Evolutionary conservation across 1,139 yeast species (phyloP), one percentile per base, ranked within the genome.

Genomic region (Kurtzmaniella quercitrusa): DNA sequence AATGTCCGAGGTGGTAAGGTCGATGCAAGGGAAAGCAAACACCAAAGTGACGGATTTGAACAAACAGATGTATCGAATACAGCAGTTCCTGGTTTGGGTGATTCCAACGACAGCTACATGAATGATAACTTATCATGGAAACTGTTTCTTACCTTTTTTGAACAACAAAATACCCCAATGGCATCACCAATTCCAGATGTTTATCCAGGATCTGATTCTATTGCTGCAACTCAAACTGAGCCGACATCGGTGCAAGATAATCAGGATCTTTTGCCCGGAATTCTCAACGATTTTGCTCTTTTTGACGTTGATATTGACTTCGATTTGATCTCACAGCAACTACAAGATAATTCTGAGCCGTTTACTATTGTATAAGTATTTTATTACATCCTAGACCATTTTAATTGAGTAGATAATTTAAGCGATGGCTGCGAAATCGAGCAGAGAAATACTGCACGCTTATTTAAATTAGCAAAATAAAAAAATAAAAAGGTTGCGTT

Each of bases 1-100:
- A 59, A 63, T 43, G 48, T 63, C n/a, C 39, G 61, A 36, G 60
- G 57, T 5, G 5, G 18, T 3, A 14, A 14, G 8, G 8, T 14
- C 3, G 17, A 9, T 16, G 34, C 11, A 30, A 14, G 8, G 9
- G 6, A 5, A 6, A 28, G 12, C 14, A n/a, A 9, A 5, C 6
- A 8, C 33, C 9, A 30, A 14, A 30, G 18, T 28, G 15, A 14
- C 9, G 15, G 15, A 4, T 14, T 14, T 12, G 18, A 14, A 5
- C 16, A 30, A 14, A 3, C 34, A 9, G 12, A 5, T 3, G 16
- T 9, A 14, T 14, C 34, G 11, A 14, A 30, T 30, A 14, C 7
- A 7, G 15, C 6, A 14, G 9, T 8, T 16, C 16, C n/a, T 30
- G 3, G 11, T 30, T 5, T 5, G 16, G 15, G 18, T 12, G 26